Evolutionary conservation across 805 yeast genomes (phyloP).

Genomic region (Myxozyma vanderwaltii): DNA sequence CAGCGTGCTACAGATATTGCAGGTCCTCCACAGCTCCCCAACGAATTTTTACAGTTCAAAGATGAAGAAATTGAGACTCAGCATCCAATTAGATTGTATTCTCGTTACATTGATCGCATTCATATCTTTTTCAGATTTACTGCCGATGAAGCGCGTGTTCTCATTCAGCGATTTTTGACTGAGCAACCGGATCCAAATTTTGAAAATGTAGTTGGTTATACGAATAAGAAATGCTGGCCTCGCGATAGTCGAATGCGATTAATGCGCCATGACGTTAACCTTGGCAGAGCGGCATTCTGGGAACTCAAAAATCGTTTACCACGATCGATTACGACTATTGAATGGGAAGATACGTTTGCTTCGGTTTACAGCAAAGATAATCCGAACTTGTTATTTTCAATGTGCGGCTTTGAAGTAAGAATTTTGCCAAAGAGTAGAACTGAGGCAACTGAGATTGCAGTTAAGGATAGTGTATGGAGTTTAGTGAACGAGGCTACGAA

Average conservation of each 20-base stretch:
- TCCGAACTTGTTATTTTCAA: constrained; percentile 81
- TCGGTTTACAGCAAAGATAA: constrained; percentile 91
- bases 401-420: constrained; percentile 95
- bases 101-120: constrained; percentile 80
- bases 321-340: constrained; percentile 64
- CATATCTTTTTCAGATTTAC: constrained; percentile 77
- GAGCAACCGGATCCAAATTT: constrained; percentile 94
- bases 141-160: constrained; percentile 70
- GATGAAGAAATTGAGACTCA: constrained; percentile 58
- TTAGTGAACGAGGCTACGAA: constrained; percentile 67
- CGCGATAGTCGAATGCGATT: constrained; percentile 86
- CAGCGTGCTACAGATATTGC: constrained; percentile 88
- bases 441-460: constrained; percentile 52
- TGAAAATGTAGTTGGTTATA: constrained; percentile 81
- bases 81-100: constrained; percentile 78
- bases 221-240: constrained; percentile 94
- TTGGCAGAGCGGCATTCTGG: constrained; percentile 93
- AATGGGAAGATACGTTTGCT: constrained; percentile 79
- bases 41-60: constrained; percentile 74
- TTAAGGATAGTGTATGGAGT: constrained; percentile 90
- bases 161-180: constrained; percentile 71
- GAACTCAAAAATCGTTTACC: constrained; percentile 83
- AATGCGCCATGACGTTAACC: constrained; percentile 85
- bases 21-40: constrained; percentile 66
- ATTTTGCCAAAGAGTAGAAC: constrained; percentile 73